Percentiles rank a stretch among this genome's conserved stretches.
phyloP scores from a whole-genome alignment of 2,329 filamentous ascomycete genomes.

The Clarireedia monteithiana region DNA sequence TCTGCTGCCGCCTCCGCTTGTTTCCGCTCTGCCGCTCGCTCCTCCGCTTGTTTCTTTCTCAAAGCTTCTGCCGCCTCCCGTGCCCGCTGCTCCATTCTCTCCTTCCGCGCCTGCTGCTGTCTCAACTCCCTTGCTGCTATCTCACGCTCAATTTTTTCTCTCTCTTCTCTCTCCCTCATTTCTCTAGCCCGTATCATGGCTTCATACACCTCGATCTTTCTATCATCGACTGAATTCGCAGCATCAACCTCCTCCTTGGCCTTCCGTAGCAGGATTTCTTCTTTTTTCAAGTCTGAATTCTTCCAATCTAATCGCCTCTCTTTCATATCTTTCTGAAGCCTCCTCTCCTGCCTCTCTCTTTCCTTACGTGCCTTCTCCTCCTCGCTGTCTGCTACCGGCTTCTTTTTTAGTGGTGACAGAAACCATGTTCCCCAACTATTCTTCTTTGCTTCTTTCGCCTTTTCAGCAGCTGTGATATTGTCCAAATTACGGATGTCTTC shows the following conservation, averaged over 20 bases:
- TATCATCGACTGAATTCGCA: constrained; percentile 12
- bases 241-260: constrained; percentile 8
- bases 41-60: constrained; percentile 12
- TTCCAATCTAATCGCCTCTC: constrained; percentile 22
- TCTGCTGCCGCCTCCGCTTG: too few relatives aligned
- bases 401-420: constrained; percentile 27
- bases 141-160: constrained; percentile 7
- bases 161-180: constrained; percentile 5
- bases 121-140: not conserved
- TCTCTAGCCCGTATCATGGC: constrained; percentile 11
- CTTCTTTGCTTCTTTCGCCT: constrained; percentile 24
- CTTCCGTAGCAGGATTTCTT: constrained; percentile 4
- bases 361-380: constrained; percentile 30
- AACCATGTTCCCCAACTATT: constrained; percentile 29
- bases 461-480: constrained; percentile 24
- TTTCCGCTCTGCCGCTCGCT: constrained; percentile 1
- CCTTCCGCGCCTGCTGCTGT: not conserved
- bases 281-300: constrained; percentile 16
- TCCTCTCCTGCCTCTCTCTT: constrained; percentile 27
- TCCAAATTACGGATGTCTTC: constrained; percentile 25
- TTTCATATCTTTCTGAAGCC: constrained; percentile 29
- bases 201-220: constrained; percentile 5
- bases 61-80: constrained; percentile 9
- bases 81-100: constrained; percentile 11
- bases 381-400: constrained; percentile 24